Conservation (phyloP, 2,329 filamentous ascomycete species). For the Stylonectria norvegica region DNA sequence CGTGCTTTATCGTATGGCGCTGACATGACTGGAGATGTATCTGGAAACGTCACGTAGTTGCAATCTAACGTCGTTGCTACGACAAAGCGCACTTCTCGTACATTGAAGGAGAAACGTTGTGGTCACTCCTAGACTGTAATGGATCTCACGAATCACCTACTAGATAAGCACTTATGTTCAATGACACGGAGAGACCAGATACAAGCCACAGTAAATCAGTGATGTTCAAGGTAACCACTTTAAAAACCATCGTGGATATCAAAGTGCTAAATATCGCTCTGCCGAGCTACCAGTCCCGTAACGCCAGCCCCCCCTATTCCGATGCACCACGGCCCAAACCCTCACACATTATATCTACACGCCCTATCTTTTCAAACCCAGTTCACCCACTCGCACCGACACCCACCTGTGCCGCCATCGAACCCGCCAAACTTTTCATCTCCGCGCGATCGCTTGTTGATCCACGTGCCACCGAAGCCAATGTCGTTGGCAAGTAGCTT, state of each 20-base stretch:
- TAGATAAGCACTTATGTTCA: background rate
- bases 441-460: constrained; percentile 48
- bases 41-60: too few relatives aligned
- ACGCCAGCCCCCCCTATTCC: too few relatives aligned
- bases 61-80: too few relatives aligned
- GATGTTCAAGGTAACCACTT: constrained; percentile 1
- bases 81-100: too few relatives aligned
- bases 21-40: too few relatives aligned
- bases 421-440: constrained; percentile 54
- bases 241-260: constrained; percentile 14
- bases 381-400: constrained; percentile 60
- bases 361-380: constrained; percentile 30
- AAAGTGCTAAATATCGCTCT: too few relatives aligned
- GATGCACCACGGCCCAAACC: too few relatives aligned
- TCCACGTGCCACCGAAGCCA: constrained; percentile 46
- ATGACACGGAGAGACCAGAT: background rate
- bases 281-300: constrained; percentile 3
- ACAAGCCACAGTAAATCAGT: background rate
- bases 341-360: background rate
- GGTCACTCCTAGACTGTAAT: too few relatives aligned
- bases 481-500: constrained; percentile 49
- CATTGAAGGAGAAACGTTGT: too few relatives aligned
- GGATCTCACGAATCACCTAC: background rate
- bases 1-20: too few relatives aligned
- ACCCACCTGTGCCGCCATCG: constrained; percentile 62